Evolutionary conservation across 1,139 yeast genomes (phyloP).

Genomic region (Eremothecium coryli): DNA sequence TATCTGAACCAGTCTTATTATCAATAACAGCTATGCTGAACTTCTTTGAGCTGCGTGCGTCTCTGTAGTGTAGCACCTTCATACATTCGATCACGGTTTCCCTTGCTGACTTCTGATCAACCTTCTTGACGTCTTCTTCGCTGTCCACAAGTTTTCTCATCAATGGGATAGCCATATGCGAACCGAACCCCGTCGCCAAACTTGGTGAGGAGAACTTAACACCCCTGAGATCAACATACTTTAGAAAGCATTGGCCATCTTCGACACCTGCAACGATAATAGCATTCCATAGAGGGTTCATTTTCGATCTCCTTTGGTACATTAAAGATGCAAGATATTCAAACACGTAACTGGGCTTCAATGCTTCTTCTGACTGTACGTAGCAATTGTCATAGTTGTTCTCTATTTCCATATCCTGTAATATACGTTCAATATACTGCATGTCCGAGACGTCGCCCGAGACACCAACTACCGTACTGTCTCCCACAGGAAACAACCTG

Average conservation of each 20-base stretch:
- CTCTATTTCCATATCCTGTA: constrained; percentile 71
- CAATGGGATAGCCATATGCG: constrained; percentile 87
- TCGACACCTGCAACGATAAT: constrained; percentile 83
- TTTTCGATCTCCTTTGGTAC: constrained; percentile 80
- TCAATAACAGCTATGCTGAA: constrained; percentile 75
- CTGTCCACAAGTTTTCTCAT: constrained; percentile 74
- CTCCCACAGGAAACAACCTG: constrained; percentile 75
- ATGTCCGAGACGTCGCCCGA: constrained; percentile 94
- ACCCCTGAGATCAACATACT: constrained; percentile 85
- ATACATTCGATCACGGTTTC: constrained; percentile 70
- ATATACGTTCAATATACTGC: constrained; percentile 67
- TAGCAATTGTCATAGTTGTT: constrained; percentile 60
- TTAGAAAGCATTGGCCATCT: constrained; percentile 62
- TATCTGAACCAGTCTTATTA: constrained; percentile 47
- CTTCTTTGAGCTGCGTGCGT: constrained; percentile 85
- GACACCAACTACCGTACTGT: constrained; percentile 80
- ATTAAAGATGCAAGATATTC: constrained; percentile 77
- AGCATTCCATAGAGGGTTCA: constrained; percentile 97
- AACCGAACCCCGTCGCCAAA: constrained; percentile 94
- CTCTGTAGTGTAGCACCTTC: constrained; percentile 93
- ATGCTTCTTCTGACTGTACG: constrained; percentile 52
- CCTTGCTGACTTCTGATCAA: constrained; percentile 68
- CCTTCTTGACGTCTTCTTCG: constrained; percentile 60
- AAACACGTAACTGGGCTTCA: constrained; percentile 80
- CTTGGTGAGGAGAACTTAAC: constrained; percentile 84